Evolutionary conservation across 1,139 yeast genomes (phyloP), one percentile per base, ranked within the genome.

Genomic region (Yamadazyma buinensis): DNA sequence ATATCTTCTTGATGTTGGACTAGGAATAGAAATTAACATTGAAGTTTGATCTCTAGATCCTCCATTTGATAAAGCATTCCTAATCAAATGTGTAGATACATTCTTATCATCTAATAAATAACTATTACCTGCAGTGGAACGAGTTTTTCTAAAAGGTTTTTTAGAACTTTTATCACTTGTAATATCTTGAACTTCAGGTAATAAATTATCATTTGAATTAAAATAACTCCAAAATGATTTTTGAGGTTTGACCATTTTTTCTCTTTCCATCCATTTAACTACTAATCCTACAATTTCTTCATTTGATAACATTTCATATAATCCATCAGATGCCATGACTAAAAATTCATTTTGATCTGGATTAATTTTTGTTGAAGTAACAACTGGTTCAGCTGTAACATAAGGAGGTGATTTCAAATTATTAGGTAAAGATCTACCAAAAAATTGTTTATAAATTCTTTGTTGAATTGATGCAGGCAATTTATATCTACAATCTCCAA

Each of bases 401-500:
- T 92, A 92, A 0, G 99, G 99, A 5, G 99, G 98, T 1, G 96
- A 82, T 41, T 78, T 67, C 43, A 87, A 72, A 48, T 82, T 80
- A 34, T 77, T 75, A 3, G 97, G 97, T 32, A 85, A 77, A 39
- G 82, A 67, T 53, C 92, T 77, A 24, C 96, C 95, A 55, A 90
- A 90, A 48, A 87, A 83, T 51, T 81, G 83, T 41, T 81, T 72
- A 47, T 86, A 83, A 19, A 84, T 72, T 39, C 75, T 64, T 37
- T 83, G 83, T 51, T 94, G 97, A 42, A 86, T 73, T 21, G 80
- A 79, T 2, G 71, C 72, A 20, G 85, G 83, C 20, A 87, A 70
- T 55, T 92, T 92, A 58, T 87, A 92, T 43, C 96, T 75, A 42
- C 96, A 95, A 59, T 92, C 99, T 31, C 99, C 98, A 67, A 92